Percentiles rank a stretch among this genome's conserved stretches.
Evolutionary conservation across 176 grass and related monocot genomes (phyloP).

Genomic region (Pharus latifolius): DNA sequence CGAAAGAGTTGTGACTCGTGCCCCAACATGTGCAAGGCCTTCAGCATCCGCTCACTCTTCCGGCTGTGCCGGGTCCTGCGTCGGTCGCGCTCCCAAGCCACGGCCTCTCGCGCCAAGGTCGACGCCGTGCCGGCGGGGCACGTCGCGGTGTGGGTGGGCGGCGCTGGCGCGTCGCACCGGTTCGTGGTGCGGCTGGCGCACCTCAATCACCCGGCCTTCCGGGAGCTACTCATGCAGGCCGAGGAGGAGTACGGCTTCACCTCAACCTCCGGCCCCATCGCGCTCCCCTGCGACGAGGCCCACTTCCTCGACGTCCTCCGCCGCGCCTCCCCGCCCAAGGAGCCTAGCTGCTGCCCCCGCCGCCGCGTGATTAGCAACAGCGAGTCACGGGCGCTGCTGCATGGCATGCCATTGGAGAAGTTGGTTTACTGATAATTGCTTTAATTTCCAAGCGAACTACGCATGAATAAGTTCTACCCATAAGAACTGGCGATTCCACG

Average conservation of each 20-base stretch:
- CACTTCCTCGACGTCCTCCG: slow-evolving; percentile 30
- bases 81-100: not conserved
- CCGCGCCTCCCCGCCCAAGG: not conserved
- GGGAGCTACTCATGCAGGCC: slow-evolving; percentile 24
- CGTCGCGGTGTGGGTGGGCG: slow-evolving; percentile 24
- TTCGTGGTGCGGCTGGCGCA: slow-evolving; percentile 37
- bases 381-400: slow-evolving; percentile 26
- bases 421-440: slow-evolving; percentile 11
- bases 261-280: not conserved
- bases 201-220: slow-evolving; percentile 33
- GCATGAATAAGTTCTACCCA: too few relatives aligned
- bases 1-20: too few relatives aligned
- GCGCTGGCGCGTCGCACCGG: not conserved
- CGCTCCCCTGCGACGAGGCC: slow-evolving; percentile 32
- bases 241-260: slow-evolving; percentile 43
- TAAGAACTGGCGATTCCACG: too few relatives aligned
- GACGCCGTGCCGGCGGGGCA: slow-evolving; percentile 15
- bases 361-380: not conserved
- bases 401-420: not conserved
- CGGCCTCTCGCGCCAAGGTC: not conserved
- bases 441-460: too few relatives aligned
- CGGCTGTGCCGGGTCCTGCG: slow-evolving; percentile 16
- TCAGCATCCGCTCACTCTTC: slow-evolving; percentile 19
- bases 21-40: slow-evolving; percentile 35
- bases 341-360: not conserved